Conservation (phyloP, 1,284 basidiomycete species). For the Pseudomicrostroma phylloplanum region DNA sequence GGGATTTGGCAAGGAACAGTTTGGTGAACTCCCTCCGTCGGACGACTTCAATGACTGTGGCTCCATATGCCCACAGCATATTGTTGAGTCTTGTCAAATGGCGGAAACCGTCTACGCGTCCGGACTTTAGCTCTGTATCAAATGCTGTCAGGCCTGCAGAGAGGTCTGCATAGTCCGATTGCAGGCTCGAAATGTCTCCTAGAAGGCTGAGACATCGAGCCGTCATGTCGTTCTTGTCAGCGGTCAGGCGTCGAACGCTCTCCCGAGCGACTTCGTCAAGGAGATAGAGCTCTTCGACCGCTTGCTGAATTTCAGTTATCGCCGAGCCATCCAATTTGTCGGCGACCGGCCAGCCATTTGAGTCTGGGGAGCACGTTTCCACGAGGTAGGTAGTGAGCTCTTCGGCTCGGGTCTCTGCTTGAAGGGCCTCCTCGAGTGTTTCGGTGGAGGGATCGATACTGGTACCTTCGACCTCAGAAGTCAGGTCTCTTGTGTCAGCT, state of each 20-base stretch:
- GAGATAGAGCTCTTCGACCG: constrained; percentile 29
- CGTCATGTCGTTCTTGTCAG: constrained; percentile 47
- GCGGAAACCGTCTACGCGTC: constrained; percentile 65
- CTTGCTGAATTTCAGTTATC: constrained; percentile 20
- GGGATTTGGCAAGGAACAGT: constrained; percentile 34
- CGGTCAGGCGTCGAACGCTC: constrained; percentile 27
- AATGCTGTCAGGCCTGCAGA: constrained; percentile 29
- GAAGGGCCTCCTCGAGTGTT: constrained; percentile 28
- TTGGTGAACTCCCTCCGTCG: constrained; percentile 71
- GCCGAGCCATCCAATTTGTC: constrained; percentile 21
- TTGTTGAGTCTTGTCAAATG: constrained; percentile 81
- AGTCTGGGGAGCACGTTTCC: constrained; percentile 31
- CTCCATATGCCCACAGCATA: constrained; percentile 87
- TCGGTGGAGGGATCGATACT: constrained; percentile 29
- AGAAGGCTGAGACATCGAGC: constrained; percentile 37
- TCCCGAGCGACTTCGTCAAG: constrained; percentile 38
- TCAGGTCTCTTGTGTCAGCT: constrained; percentile 28
- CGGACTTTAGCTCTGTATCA: constrained; percentile 33
- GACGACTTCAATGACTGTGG: constrained; percentile 83
- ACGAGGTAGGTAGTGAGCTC: constrained; percentile 25
- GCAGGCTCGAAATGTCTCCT: constrained; percentile 46
- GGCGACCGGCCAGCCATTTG: constrained; percentile 41
- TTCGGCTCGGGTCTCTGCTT: constrained; percentile 20
- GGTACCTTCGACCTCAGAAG: constrained; percentile 31
- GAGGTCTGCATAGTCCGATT: constrained; percentile 45